Percentiles rank a stretch among this genome's conserved stretches.
phyloP scores from a whole-genome alignment of 495 filamentous ascomycete species.

The Xylaria venustula region DNA sequence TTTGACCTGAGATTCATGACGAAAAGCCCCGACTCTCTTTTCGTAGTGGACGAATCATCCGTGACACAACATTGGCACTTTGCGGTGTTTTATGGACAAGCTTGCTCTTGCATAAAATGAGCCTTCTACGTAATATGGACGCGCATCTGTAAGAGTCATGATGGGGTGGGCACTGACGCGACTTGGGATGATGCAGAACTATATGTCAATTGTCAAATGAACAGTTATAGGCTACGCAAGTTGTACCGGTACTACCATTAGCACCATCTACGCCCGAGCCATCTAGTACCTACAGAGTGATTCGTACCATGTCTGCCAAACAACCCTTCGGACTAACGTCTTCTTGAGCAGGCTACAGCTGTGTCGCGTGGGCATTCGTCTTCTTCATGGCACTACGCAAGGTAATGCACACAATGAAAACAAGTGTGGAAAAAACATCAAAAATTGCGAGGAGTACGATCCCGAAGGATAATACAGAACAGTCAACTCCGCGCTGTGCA shows the following conservation, averaged over 20 bases:
- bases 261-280: too few species aligned
- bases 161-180: too few species aligned
- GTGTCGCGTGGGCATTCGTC: background rate
- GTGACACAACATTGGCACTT: background rate
- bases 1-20: slow-evolving; percentile 49
- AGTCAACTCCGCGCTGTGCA: slow-evolving; percentile 71
- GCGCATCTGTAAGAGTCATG: background rate
- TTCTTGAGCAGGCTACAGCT: too few species aligned
- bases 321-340: too few species aligned
- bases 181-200: too few species aligned
- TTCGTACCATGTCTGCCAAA: too few species aligned
- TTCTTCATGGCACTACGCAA: slow-evolving; percentile 23
- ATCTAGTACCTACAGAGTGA: too few species aligned
- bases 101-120: background rate
- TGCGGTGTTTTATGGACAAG: background rate
- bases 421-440: slow-evolving; percentile 50
- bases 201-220: too few species aligned
- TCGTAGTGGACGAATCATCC: slow-evolving; percentile 46
- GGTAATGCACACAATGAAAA: slow-evolving; percentile 30
- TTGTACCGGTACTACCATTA: too few species aligned
- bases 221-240: too few species aligned
- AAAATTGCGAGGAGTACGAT: slow-evolving; percentile 70
- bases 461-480: slow-evolving; percentile 67
- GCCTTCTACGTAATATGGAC: background rate
- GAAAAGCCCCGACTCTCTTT: slow-evolving; percentile 43